Conservation (phyloP, 768 basidiomycete species). For the Amanita exitialis region DNA sequence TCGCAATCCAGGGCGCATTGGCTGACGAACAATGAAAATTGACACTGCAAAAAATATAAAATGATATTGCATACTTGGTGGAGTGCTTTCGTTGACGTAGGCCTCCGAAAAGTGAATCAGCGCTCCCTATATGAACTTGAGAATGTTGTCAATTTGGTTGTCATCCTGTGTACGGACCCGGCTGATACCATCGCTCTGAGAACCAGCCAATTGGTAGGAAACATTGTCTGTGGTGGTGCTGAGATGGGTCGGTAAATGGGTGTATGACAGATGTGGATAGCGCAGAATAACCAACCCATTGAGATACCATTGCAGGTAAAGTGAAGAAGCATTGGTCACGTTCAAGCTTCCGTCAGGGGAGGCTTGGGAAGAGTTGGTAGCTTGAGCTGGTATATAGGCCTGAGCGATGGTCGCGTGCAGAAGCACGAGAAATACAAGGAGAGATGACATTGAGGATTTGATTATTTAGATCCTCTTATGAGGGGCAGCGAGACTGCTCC, state of each 20-base stretch:
- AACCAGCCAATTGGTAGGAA: constrained; percentile 49
- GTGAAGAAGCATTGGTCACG: constrained; percentile 44
- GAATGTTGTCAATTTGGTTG: neutral
- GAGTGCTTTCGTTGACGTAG: constrained; percentile 32
- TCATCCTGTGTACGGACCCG: constrained; percentile 29
- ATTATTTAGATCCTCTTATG: neutral
- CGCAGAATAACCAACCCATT: constrained; percentile 29
- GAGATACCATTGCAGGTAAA: constrained; percentile 53
- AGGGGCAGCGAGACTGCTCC: neutral
- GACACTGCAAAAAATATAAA: constrained; percentile 5
- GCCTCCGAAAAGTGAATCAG: constrained; percentile 78
- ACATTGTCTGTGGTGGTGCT: constrained; percentile 46
- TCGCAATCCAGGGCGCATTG: constrained; percentile 83
- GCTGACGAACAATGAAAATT: constrained; percentile 26
- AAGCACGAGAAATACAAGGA: constrained; percentile 7
- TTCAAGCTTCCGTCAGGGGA: constrained; percentile 35
- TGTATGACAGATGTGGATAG: neutral
- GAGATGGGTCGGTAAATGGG: neutral
- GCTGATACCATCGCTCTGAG: constrained; percentile 37
- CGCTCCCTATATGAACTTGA: constrained; percentile 46
- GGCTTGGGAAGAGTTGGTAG: constrained; percentile 53
- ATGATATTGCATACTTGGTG: constrained; percentile 29
- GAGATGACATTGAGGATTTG: constrained; percentile 1
- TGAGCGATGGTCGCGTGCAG: constrained; percentile 13
- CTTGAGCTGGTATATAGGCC: constrained; percentile 62